Base-by-base conservation (phyloP, 2,329 filamentous ascomycete species). In the Claviceps fusiformis region DNA sequence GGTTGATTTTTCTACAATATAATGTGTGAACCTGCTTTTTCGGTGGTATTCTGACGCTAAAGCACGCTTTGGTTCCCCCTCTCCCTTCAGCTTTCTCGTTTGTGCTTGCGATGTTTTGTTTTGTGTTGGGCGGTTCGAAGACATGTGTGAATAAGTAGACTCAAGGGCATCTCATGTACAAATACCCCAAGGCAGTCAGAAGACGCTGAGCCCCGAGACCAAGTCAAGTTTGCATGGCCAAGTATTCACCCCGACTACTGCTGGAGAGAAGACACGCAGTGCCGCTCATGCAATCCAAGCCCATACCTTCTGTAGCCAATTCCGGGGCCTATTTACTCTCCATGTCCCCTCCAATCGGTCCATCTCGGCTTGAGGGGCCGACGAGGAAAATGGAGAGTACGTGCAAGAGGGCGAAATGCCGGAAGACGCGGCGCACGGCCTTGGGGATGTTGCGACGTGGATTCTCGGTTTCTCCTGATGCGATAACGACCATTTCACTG, bases 281-380 rank as follows among this genome's bases (percentile, higher is more conserved):
- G 5, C 8, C 31, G 15, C 15, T 56, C 55, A 73, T 11, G 69
- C 70, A 56, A 73, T 67, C 70, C 70, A 71, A 70, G 70, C 19
- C 69, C 70, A 71, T 1, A 71, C 64, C 50, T 66, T 66, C 62
- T 72, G 67, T 19, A 71, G 54, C 56, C 70, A 67, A 54, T 72
- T 73, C 45, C 63, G 61, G 8, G 70, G 70, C 56, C 64, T 63
- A 0, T 59, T 58, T 44, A 69, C 66, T 15, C 62, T 63, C 71
- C 70, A 72, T 2, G 64, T 67, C 3, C 65, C 63, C 57, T 71
- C 70, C 11, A 72, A 56, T 0, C 65, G 54, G 58, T 72, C 70
- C 57, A 71, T 63, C 57, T 71, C 69, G 0, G 65, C 66, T 60
- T 71, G n/a, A n/a, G n/a, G n/a, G n/a, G n/a, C n/a, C n/a, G n/a